Evolutionary conservation across 2,329 filamentous ascomycete genomes (phyloP).

Genomic region (Bisporella sp.): DNA sequence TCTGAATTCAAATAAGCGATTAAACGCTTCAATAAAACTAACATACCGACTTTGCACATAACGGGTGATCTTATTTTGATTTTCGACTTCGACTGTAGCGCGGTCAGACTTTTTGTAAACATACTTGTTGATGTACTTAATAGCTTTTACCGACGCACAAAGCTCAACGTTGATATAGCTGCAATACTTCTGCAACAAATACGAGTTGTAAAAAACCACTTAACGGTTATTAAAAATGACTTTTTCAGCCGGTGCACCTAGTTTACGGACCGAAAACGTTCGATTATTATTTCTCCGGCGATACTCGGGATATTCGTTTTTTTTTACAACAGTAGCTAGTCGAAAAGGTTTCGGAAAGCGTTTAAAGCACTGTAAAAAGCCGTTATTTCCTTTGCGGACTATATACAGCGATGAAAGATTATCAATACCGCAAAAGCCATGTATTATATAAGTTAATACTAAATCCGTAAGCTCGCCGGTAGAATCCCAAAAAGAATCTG

Average conservation of each 20-base stretch:
- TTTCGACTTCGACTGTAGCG: background rate
- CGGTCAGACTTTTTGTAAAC: conserved; percentile 9
- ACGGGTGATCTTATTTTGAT: conserved; percentile 4
- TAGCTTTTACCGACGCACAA: conserved; percentile 1
- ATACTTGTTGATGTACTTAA: conserved; percentile 14
- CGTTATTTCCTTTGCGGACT: background rate
- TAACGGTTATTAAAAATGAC: background rate
- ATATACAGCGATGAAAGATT: background rate
- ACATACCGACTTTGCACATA: conserved; percentile 9
- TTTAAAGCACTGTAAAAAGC: background rate
- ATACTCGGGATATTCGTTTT: background rate
- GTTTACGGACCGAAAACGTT: background rate
- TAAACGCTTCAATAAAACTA: conserved; percentile 3
- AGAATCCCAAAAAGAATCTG: background rate
- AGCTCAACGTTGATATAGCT: conserved; percentile 4
- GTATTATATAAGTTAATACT: background rate
- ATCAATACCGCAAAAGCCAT: background rate
- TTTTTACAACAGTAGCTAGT: too few relatives aligned
- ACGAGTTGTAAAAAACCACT: background rate
- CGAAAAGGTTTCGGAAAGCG: too few relatives aligned
- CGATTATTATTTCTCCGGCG: background rate
- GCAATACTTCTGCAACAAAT: background rate
- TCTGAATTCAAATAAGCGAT: conserved; percentile 5
- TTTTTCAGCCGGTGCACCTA: background rate
- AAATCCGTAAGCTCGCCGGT: background rate